A percentile compares a stretch with the other conserved stretches of the same genome.
Conservation (phyloP, 2,329 filamentous ascomycete genomes). For the Diaporthe velutina region DNA sequence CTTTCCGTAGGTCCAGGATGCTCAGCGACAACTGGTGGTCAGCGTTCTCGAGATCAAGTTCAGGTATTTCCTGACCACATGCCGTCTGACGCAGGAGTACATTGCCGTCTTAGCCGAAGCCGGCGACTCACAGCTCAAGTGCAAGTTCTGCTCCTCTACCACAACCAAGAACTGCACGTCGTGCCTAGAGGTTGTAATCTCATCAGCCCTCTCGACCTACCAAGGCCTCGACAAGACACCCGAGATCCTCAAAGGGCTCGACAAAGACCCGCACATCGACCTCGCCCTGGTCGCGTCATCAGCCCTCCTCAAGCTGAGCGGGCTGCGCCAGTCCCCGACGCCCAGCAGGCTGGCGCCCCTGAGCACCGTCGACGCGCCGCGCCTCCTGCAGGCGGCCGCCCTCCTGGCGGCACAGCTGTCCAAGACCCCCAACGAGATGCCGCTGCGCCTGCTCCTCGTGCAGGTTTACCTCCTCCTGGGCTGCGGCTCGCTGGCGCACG, state of each 20-base stretch:
- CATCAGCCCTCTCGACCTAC: slow-evolving; percentile 43
- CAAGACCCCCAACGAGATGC: slow-evolving; percentile 59
- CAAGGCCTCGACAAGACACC: slow-evolving; percentile 41
- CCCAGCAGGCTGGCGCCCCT: slow-evolving; percentile 40
- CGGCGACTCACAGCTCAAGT: slow-evolving; percentile 40
- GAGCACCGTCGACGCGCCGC: slow-evolving; percentile 43
- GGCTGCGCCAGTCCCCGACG: slow-evolving; percentile 39
- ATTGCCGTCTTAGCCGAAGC: slow-evolving; percentile 43
- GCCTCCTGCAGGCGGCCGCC: slow-evolving; percentile 62
- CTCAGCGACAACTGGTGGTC: slow-evolving; percentile 39
- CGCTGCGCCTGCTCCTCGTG: slow-evolving; percentile 63
- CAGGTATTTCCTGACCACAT: slow-evolving; percentile 59
- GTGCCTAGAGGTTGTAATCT: slow-evolving; percentile 43
- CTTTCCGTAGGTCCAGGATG: slow-evolving; percentile 9
- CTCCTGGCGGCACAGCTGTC: slow-evolving; percentile 64
- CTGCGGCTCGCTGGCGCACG: slow-evolving; percentile 59
- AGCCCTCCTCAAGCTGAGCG: slow-evolving; percentile 49
- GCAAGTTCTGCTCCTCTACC: slow-evolving; percentile 42
- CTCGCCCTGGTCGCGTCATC: slow-evolving; percentile 49
- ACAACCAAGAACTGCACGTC: slow-evolving; percentile 37
- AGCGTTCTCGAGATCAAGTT: slow-evolving; percentile 56
- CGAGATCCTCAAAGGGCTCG: slow-evolving; percentile 42
- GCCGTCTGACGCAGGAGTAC: slow-evolving; percentile 48
- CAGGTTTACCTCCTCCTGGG: slow-evolving; percentile 66
- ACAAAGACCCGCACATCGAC: slow-evolving; percentile 50